phyloP scores from a whole-genome alignment of 805 yeast species.

The Jamesozyma rosinii region DNA sequence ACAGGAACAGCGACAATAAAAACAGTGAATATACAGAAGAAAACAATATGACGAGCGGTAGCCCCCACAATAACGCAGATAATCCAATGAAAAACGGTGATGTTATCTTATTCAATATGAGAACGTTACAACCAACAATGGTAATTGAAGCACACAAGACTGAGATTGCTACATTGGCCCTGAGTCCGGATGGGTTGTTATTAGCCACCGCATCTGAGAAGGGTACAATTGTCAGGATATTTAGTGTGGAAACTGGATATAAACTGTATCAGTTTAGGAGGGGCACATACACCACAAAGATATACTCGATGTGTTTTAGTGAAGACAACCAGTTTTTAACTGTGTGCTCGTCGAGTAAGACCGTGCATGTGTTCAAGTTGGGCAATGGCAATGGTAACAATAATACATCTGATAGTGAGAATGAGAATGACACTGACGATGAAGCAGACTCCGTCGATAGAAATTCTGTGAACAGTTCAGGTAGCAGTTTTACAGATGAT shows the following conservation, averaged over 20 bases:
- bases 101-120: slow-evolving; percentile 56
- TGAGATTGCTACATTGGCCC: slow-evolving; percentile 49
- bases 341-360: slow-evolving; percentile 83
- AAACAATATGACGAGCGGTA: neutral
- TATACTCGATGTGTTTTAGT: slow-evolving; percentile 69
- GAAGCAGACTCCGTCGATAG: slow-evolving; percentile 3
- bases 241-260: slow-evolving; percentile 48
- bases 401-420: slow-evolving; percentile 18
- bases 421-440: slow-evolving; percentile 15
- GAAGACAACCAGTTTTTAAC: slow-evolving; percentile 58
- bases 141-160: slow-evolving; percentile 70
- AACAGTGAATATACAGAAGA: neutral
- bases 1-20: neutral
- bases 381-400: slow-evolving; percentile 21
- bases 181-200: slow-evolving; percentile 55
- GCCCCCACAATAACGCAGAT: neutral
- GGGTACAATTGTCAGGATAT: slow-evolving; percentile 69
- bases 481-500: slow-evolving; percentile 1
- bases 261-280: slow-evolving; percentile 59
- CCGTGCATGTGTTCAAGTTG: slow-evolving; percentile 83
- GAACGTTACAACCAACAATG: slow-evolving; percentile 51
- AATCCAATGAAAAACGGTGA: slow-evolving; percentile 38
- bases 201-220: slow-evolving; percentile 69
- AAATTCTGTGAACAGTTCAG: neutral
- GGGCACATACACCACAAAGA: slow-evolving; percentile 76